Percentiles rank a stretch among this genome's conserved stretches.
These are phyloP conservation scores for Candida boidinii DNA, from an alignment of 805 yeast species.

Conservation along the genomic window DNA sequence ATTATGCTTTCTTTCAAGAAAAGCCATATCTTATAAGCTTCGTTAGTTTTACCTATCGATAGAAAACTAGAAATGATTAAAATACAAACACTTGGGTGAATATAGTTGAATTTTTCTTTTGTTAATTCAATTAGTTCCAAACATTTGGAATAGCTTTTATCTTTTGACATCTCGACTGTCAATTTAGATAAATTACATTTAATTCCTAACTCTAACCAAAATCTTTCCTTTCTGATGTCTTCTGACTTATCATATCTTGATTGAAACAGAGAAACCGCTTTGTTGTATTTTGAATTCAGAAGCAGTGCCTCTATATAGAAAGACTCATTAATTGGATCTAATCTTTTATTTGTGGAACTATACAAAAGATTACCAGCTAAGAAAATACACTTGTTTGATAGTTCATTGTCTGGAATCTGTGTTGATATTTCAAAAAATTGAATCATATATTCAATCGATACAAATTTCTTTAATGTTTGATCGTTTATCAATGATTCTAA, in stretches of 20 bases:
- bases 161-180: too few species aligned
- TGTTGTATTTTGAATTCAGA: conserved; percentile 20
- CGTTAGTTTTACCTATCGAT: conserved; percentile 13
- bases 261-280: conserved; percentile 30
- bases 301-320: conserved; percentile 38
- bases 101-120: conserved; percentile 20
- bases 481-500: conserved; percentile 13
- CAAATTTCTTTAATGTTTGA: conserved; percentile 8
- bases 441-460: conserved; percentile 27
- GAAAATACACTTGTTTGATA: conserved; percentile 26
- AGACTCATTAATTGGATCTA: conserved; percentile 44
- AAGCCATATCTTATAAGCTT: conserved; percentile 26
- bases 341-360: conserved; percentile 28
- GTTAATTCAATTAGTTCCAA: too few species aligned
- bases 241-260: conserved; percentile 24
- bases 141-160: too few species aligned
- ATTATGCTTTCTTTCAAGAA: conserved; percentile 16
- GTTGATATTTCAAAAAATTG: conserved; percentile 33
- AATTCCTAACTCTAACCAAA: conserved; percentile 47
- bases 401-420: conserved; percentile 23
- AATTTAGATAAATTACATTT: too few species aligned
- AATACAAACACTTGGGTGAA: conserved; percentile 28
- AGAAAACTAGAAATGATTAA: conserved; percentile 27
- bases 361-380: conserved; percentile 36
- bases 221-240: conserved; percentile 30